Conservation (phyloP, 495 filamentous ascomycete species). For the Aspergillus leporis region DNA sequence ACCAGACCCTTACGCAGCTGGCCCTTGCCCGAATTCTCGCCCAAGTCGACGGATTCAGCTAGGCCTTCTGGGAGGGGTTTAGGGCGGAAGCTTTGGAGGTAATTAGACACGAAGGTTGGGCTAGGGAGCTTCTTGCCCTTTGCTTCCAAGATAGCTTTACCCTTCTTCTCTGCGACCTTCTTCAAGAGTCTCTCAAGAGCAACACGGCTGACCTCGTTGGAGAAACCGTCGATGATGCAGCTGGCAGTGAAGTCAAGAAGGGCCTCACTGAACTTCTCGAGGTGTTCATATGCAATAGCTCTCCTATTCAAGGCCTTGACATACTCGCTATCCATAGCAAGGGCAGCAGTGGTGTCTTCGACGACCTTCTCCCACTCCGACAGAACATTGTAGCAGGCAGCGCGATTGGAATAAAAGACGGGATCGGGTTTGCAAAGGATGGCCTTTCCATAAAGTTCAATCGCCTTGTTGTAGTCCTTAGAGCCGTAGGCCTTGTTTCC, state of each 20-base stretch:
- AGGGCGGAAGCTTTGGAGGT: constrained; percentile 93
- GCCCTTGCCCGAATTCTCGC: constrained; percentile 78
- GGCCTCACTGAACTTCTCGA: constrained; percentile 87
- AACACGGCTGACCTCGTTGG: constrained; percentile 82
- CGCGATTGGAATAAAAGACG: constrained; percentile 97
- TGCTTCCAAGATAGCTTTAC: constrained; percentile 74
- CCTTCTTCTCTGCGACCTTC: constrained; percentile 94
- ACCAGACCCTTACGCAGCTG: constrained; percentile 79
- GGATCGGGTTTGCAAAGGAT: constrained; percentile 97
- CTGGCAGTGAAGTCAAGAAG: constrained; percentile 96
- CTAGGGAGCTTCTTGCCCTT: constrained; percentile 87
- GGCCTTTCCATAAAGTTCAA: constrained; percentile 90
- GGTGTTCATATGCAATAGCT: constrained; percentile 93
- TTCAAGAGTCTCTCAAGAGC: constrained; percentile 91
- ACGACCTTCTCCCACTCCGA: constrained; percentile 93
- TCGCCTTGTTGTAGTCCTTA: constrained; percentile 89
- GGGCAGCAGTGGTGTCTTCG: constrained; percentile 92
- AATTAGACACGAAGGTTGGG: constrained; percentile 95
- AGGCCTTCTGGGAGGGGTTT: constrained; percentile 77
- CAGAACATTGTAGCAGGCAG: constrained; percentile 94
- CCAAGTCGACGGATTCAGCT: constrained; percentile 72
- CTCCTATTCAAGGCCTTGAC: constrained; percentile 96
- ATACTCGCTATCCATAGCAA: constrained; percentile 90
- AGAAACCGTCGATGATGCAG: constrained; percentile 97
- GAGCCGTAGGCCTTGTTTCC: constrained; percentile 95